Evolutionary conservation across 2,329 filamentous ascomycete genomes (phyloP).

Genomic region (Chrysoporthe austroafricana): DNA sequence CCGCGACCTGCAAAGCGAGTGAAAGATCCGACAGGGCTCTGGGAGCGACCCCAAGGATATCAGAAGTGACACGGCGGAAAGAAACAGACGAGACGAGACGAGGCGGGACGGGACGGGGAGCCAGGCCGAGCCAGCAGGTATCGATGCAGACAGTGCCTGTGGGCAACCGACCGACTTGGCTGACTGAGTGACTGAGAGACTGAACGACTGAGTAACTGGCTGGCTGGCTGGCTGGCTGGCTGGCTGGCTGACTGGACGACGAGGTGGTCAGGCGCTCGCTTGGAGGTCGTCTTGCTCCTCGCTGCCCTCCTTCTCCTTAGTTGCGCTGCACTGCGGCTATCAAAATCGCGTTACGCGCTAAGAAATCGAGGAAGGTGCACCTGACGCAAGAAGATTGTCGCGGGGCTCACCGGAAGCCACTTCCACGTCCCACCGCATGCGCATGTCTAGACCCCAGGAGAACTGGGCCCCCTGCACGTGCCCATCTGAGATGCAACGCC

Average conservation of each 20-base stretch:
- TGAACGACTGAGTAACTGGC: neutral
- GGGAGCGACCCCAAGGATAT: neutral
- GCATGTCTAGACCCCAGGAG: conserved; percentile 23
- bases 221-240: neutral
- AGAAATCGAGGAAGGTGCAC: conserved; percentile 20
- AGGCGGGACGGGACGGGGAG: neutral
- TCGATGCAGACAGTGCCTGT: too few relatives aligned
- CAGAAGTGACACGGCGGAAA: neutral
- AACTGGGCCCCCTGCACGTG: conserved; percentile 24
- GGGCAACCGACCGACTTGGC: neutral
- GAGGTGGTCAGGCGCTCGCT: neutral
- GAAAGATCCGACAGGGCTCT: neutral
- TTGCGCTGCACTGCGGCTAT: neutral
- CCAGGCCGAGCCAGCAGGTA: too few relatives aligned
- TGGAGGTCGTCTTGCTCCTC: neutral
- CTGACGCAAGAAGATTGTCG: conserved; percentile 27
- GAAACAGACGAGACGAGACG: neutral
- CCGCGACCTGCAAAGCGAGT: neutral
- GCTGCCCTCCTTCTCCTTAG: neutral
- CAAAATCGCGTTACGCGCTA: conserved; percentile 29
- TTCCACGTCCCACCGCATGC: conserved; percentile 24
- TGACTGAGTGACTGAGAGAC: neutral
- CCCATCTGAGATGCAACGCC: conserved; percentile 20
- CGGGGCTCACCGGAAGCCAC: conserved; percentile 25
- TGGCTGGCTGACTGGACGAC: too few relatives aligned